Evolutionary conservation across 768 basidiomycete species (phyloP).

Genomic region (Phylloporus rhodoxanthus): DNA sequence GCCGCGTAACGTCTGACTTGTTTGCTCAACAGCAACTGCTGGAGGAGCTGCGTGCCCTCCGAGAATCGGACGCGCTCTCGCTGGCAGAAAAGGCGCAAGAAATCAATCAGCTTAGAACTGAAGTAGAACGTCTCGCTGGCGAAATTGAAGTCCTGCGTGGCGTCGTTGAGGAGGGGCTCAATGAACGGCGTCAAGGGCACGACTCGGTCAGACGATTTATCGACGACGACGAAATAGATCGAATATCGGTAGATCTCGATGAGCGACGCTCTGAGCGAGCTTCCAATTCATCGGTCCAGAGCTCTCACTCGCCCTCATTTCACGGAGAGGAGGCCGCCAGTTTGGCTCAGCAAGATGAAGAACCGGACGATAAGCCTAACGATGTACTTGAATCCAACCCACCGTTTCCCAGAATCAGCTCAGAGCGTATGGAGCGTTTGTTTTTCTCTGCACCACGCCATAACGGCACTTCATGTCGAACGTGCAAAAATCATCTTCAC

Average conservation of each 20-base stretch:
- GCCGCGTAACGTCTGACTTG: conserved; percentile 73
- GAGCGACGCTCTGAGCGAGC: conserved; percentile 55
- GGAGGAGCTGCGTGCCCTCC: conserved; percentile 53
- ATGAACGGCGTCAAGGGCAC: conserved; percentile 56
- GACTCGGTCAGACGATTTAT: conserved; percentile 44
- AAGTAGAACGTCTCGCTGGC: conserved; percentile 75
- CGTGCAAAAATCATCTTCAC: conserved; percentile 40
- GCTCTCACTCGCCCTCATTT: conserved; percentile 7
- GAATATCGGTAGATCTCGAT: conserved; percentile 61
- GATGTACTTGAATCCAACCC: conserved; percentile 29
- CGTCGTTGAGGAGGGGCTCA: conserved; percentile 82
- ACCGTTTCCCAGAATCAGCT: conserved; percentile 81
- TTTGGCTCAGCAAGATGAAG: conserved; percentile 1
- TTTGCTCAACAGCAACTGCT: conserved; percentile 71
- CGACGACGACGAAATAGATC: conserved; percentile 52
- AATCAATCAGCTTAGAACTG: conserved; percentile 58
- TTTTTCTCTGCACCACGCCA: conserved; percentile 81
- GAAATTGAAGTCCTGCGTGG: conserved; percentile 85
- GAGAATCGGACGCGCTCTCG: conserved; percentile 55
- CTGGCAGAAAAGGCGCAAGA: conserved; percentile 59
- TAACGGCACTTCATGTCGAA: conserved; percentile 55
- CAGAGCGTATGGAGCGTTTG: conserved; percentile 66
- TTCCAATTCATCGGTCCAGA: conserved; percentile 23
- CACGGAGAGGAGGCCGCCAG: neutral
- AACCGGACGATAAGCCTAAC: conserved; percentile 9